Evolutionary conservation across 2,329 filamentous ascomycete genomes (phyloP), one percentile per base, ranked within the genome.

Genomic region (Gyromitra esculenta): DNA sequence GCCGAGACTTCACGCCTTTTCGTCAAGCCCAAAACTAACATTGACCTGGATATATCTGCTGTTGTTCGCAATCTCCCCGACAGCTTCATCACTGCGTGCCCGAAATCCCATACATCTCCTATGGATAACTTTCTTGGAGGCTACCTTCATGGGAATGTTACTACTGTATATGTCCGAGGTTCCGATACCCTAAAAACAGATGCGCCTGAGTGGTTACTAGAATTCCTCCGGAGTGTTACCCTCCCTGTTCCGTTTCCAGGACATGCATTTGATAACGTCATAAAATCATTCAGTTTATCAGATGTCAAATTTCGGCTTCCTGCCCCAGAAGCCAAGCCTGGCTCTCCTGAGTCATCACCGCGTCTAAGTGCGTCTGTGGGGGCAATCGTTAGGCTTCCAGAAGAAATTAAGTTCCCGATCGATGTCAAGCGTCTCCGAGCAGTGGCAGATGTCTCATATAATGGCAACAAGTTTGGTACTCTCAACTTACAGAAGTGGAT

Each of bases 241-340:
- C 87, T 98, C 0, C 94, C 94, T 1, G 86, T 98, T 5, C 91
- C 93, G 5, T 92, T 98, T 78, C 92, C 93, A 0, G 93, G 93
- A 4, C 89, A 90, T 75, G 90, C 90, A 0, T 91, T 97, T 81
- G 93, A 94, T 79, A 90, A 92, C 79, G 85, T 97, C 15, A 91
- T 99, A 82, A 91, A 91, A 80, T 95, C 96, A 80, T 97, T 98
- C 82, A 92, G 93, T 25, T 85, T 98, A 79, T 89, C 90, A 1
- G 89, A 97, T 82, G 93, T 96, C 52, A 90, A 96, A 81, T 97
- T 99, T 83, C 89, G 89, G 63, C 85, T 99, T 59, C 96, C 96
- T 0, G 89, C 94, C 81, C 91, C 92, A 0, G 88, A 91, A 81
- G 92, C 93, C 1, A 90, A 94, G 18, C 92, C 92, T 0, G 89